Evolutionary conservation across 257 asterid genomes (phyloP), one percentile per base, ranked within the genome.

Genomic region (Mentha longifolia): DNA sequence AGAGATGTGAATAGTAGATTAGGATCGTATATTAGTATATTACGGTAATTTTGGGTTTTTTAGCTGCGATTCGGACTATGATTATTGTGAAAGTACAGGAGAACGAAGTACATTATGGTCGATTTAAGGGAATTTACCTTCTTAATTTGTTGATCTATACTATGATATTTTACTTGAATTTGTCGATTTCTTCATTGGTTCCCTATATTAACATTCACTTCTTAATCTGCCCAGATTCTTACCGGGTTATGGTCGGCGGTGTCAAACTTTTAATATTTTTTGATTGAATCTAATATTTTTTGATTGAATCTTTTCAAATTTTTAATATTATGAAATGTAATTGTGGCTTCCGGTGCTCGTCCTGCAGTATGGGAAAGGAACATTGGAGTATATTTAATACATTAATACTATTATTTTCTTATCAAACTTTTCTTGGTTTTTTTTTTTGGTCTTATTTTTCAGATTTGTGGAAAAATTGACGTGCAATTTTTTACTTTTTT

Each of bases 1-100:
- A 6, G 11, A 51, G 51, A 49, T 65, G 79, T 79, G 64, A 74
- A 79, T 79, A 59, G 15, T 70, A 78, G 73, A 52, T 13, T 72
- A 61, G 22, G 22, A 61, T 45, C 43, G 55, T 13, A 49, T 33
- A 45, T 37, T 42, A 50, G 55, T 13, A 49, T 33, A 45, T 37
- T 42, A 50, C 12, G 56, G 47, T 25, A 17, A 7, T 3, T 15
- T 9, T 50, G 14, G 19, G 60, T 4, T 49, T 49, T 49, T 49
- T 49, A 35, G 55, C n/a, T 49, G 17, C 22, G 58, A 11, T 51
- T 51, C 16, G 39, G 15, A 15, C 33, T 51, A 6, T 31, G 71
- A 65, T 47, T 28, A 52, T 42, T 43, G 0, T 42, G 22, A 12
- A 12, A 13, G 51, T 20, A 7, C 4, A 16, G 28, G 9, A 46